Conservation (phyloP, 1,284 basidiomycete genomes). For the Rhodofomes roseus region DNA sequence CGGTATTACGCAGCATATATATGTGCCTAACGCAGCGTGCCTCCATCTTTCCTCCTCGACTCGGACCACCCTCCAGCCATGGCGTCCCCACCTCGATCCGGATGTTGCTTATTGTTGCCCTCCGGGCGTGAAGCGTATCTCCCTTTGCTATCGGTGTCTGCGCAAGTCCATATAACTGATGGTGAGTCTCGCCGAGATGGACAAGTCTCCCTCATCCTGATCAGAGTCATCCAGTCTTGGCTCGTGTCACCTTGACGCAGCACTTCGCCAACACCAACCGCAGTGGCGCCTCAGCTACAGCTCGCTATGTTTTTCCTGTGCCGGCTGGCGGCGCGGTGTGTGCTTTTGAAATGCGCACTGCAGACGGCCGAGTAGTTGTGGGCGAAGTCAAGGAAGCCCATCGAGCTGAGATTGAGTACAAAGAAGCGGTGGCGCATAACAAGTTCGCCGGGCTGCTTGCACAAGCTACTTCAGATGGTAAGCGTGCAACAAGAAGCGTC, state of each 20-base stretch:
- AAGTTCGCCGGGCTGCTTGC: background rate
- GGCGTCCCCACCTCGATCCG: background rate
- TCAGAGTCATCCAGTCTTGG: background rate
- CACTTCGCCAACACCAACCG: background rate
- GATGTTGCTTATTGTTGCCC: background rate
- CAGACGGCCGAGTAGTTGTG: slow-evolving; percentile 36
- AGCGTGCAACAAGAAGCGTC: background rate
- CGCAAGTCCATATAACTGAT: background rate
- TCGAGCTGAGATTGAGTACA: slow-evolving; percentile 15
- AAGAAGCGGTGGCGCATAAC: background rate
- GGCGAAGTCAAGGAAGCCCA: slow-evolving; percentile 45
- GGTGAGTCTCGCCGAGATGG: background rate
- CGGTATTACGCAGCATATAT: too few relatives aligned
- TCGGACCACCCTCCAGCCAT: too few relatives aligned
- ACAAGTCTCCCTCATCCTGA: background rate
- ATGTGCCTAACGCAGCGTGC: background rate
- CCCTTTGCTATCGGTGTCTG: background rate
- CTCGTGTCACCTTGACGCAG: background rate
- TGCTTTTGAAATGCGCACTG: slow-evolving; percentile 42
- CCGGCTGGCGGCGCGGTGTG: slow-evolving; percentile 50
- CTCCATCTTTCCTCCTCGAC: too few relatives aligned
- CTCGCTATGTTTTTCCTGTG: slow-evolving; percentile 57
- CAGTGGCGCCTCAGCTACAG: slow-evolving; percentile 28
- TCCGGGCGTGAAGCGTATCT: background rate
- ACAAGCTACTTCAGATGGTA: background rate